Evolutionary conservation across 768 basidiomycete genomes (phyloP), one percentile per base, ranked within the genome.

Genomic region (Mycena leptocephala): DNA sequence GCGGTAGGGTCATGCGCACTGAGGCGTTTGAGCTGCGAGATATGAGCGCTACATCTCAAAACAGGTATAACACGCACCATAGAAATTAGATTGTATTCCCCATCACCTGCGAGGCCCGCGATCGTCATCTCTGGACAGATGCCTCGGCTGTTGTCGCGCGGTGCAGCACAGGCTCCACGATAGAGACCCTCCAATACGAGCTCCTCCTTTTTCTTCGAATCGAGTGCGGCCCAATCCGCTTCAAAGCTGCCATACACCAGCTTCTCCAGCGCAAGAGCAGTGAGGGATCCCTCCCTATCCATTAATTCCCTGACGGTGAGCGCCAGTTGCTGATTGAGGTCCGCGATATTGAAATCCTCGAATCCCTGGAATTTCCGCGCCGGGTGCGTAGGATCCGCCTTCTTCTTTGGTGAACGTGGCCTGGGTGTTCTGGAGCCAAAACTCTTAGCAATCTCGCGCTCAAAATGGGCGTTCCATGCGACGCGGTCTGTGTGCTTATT

Each of bases 61-160:
- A 46, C 30, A 74, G 6, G 28, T 33, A 56, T 32, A 33, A 56
- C 16, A 51, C 76, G 53, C 32, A 75, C 76, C 67, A 78, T 1
- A 13, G 26, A 26, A 16, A 78, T 75, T 2, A 78, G 24, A 55
- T 62, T 75, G 35, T 39, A 75, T 56, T 78, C 63, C 0, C 76
- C 73, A 37, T 48, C 41, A 35, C 72, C 68, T 7, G 41, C 48
- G 30, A 77, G 72, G 10, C 67, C 69, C 0, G 20, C 26, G 10
- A 78, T 48, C 4, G 73, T 70, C 68, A 78, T 58, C 55, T 78
- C 73, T 13, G 76, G 73, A 43, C 73, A 78, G 5, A 20, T n/a
- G 28, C 26, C 18, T 2, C 72, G 70, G 28, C 65, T 70, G 61
- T 74, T 66, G 28, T 73, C 76, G 56, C 39, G 51, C n/a, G 56